Percentiles rank a stretch among this genome's conserved stretches.
Evolutionary conservation across 345 rosid species (phyloP).

Genomic region (Pugionium cornutum): DNA sequence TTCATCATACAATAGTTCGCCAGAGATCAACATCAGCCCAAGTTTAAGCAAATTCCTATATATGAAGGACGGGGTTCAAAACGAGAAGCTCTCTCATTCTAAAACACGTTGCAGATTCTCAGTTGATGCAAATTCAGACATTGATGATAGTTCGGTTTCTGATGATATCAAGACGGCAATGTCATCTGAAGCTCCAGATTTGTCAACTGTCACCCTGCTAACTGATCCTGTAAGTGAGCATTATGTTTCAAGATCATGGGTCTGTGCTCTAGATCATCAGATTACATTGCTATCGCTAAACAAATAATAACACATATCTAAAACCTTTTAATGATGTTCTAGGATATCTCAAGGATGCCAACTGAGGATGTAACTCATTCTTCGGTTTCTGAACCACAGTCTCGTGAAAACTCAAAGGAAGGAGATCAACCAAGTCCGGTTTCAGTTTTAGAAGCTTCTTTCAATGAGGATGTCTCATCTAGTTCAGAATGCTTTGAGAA

Average conservation of each 20-base stretch:
- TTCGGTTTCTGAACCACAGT: constrained; percentile 49
- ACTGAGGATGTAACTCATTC: constrained; percentile 44
- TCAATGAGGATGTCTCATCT: constrained; percentile 70
- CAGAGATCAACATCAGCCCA: constrained; percentile 44
- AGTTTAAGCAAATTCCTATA: constrained; percentile 37
- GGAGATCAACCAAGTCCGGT: constrained; percentile 94
- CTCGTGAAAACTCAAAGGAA: constrained; percentile 68
- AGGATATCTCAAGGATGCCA: constrained; percentile 53
- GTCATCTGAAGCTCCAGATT: constrained; percentile 42
- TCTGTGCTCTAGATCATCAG: constrained; percentile 25
- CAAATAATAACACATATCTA: background rate
- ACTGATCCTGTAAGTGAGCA: constrained; percentile 43
- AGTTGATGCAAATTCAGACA: constrained; percentile 42
- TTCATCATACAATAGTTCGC: constrained; percentile 47
- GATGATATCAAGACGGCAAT: constrained; percentile 40
- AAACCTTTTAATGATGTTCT: constrained; percentile 32
- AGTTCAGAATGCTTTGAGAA: constrained; percentile 94
- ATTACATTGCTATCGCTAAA: constrained; percentile 15
- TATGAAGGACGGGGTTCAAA: constrained; percentile 36
- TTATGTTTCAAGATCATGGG: constrained; percentile 42
- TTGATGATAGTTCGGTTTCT: constrained; percentile 43
- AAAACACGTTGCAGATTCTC: constrained; percentile 41
- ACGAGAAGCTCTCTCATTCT: constrained; percentile 45
- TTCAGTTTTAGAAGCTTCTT: constrained; percentile 88
- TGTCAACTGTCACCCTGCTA: constrained; percentile 42